Percentiles rank a stretch among this genome's conserved stretches.
Evolutionary conservation across 2,329 filamentous ascomycete genomes (phyloP).

Genomic region (Aureobasidium sp.): DNA sequence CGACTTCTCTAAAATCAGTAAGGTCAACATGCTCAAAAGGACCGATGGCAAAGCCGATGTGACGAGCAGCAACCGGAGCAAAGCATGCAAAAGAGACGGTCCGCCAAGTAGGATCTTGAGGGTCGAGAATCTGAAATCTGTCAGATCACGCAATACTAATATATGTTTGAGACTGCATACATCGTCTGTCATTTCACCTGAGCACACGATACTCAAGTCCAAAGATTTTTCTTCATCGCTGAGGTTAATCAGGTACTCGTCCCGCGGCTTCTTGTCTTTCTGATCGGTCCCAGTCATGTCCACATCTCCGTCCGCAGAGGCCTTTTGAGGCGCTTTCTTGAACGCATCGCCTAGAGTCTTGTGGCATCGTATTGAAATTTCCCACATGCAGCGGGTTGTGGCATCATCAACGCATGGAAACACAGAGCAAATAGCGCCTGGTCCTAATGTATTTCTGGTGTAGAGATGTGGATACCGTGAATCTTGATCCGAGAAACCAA

Average conservation of each 20-base stretch:
- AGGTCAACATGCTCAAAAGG: constrained; percentile 93
- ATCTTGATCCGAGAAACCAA: constrained; percentile 74
- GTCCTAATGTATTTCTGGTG: constrained; percentile 70
- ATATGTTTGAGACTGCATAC: constrained; percentile 13
- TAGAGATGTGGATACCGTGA: constrained; percentile 85
- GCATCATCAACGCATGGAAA: constrained; percentile 92
- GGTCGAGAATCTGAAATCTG: constrained; percentile 51
- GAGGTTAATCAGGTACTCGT: constrained; percentile 37
- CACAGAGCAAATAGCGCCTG: constrained; percentile 74
- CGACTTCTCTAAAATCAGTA: constrained; percentile 78
- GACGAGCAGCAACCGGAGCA: constrained; percentile 71
- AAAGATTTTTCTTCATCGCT: constrained; percentile 75
- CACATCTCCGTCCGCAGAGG: constrained; percentile 23
- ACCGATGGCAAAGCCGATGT: constrained; percentile 88
- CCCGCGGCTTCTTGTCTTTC: constrained; percentile 5
- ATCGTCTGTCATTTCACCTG: constrained; percentile 82
- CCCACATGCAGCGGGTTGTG: constrained; percentile 75
- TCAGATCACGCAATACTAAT: constrained; percentile 22
- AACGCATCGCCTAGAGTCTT: constrained; percentile 75
- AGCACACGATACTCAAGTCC: constrained; percentile 86
- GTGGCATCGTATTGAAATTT: constrained; percentile 78
- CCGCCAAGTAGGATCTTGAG: constrained; percentile 72
- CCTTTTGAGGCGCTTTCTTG: constrained; percentile 27
- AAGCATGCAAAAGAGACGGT: constrained; percentile 77
- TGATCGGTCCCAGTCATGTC: constrained; percentile 33